phyloP scores from a whole-genome alignment of 768 basidiomycete genomes.

The Thelephora ganbajun region DNA sequence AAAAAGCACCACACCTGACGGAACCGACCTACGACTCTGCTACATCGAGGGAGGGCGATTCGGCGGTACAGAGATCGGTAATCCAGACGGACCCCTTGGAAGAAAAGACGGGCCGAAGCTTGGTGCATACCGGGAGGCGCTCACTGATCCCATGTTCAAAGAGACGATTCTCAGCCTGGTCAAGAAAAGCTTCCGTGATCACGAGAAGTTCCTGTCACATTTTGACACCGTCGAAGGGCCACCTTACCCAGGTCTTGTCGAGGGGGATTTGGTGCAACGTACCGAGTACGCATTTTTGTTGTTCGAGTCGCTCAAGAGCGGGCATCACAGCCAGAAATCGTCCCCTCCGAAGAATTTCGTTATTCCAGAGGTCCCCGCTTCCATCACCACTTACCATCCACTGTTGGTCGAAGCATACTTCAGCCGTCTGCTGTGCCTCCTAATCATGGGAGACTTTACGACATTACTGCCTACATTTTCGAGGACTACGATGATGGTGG shows the following conservation, averaged over 20 bases:
- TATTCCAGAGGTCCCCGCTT: conserved; percentile 34
- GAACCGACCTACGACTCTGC: conserved; percentile 64
- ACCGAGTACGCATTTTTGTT: conserved; percentile 57
- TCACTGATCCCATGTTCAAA: conserved; percentile 40
- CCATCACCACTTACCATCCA: conserved; percentile 84
- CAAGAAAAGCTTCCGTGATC: conserved; percentile 70
- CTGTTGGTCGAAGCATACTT: conserved; percentile 81
- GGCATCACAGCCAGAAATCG: conserved; percentile 20
- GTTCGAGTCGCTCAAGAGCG: conserved; percentile 50
- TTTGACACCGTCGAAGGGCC: conserved; percentile 60
- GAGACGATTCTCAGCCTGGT: conserved; percentile 47
- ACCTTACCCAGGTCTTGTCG: conserved; percentile 10
- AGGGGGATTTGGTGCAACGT: conserved; percentile 32
- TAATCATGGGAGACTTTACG: conserved; percentile 68
- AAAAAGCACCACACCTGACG: conserved; percentile 46
- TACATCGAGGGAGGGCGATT: conserved; percentile 63
- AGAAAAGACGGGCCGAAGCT: conserved; percentile 41
- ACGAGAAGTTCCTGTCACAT: conserved; percentile 71
- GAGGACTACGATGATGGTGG: conserved; percentile 53
- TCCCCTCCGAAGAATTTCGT: conserved; percentile 11
- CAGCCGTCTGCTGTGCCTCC: conserved; percentile 56
- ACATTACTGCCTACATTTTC: conserved; percentile 49
- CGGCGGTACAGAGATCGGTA: conserved; percentile 78
- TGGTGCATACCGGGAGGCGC: conserved; percentile 44
- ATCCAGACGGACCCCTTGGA: conserved; percentile 68